These are phyloP conservation scores for Oxyria digyna DNA, from an alignment of 148 eudicot species.

Conservation along the genomic window DNA sequence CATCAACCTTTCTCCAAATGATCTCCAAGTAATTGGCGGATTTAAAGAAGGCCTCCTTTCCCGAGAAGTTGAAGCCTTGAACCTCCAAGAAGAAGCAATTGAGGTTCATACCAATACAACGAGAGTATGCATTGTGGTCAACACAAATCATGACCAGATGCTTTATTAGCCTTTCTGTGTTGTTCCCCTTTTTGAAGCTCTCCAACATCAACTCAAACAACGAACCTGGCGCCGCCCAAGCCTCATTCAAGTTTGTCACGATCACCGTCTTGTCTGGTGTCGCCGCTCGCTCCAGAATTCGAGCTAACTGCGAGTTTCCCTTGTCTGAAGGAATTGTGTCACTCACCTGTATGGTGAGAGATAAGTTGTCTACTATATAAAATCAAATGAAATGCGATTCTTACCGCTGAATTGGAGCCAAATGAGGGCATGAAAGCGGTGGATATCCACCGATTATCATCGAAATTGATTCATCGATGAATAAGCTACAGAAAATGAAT, in stretches of 20 bases:
- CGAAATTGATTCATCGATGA: too few species aligned
- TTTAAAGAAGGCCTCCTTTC: neutral
- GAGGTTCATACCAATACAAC: neutral
- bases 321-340: too few species aligned
- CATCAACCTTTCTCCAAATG: constrained; percentile 5
- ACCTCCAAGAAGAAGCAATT: neutral
- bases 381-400: neutral
- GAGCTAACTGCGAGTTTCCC: too few species aligned
- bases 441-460: too few species aligned
- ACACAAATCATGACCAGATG: neutral
- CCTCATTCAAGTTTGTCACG: neutral
- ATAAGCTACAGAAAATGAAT: too few species aligned
- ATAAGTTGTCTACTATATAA: too few species aligned
- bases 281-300: neutral
- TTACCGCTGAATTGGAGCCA: neutral
- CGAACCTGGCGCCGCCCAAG: constrained; percentile 4
- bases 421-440: neutral
- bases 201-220: constrained; percentile 1
- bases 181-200: constrained; percentile 5
- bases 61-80: neutral
- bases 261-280: constrained; percentile 5
- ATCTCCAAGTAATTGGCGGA: constrained; percentile 3
- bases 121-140: neutral
- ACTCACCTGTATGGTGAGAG: too few species aligned
- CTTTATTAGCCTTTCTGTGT: constrained; percentile 2